Evolutionary conservation across 1,139 yeast species (phyloP).

Genomic region (Debaryomycetaceae sp.): DNA sequence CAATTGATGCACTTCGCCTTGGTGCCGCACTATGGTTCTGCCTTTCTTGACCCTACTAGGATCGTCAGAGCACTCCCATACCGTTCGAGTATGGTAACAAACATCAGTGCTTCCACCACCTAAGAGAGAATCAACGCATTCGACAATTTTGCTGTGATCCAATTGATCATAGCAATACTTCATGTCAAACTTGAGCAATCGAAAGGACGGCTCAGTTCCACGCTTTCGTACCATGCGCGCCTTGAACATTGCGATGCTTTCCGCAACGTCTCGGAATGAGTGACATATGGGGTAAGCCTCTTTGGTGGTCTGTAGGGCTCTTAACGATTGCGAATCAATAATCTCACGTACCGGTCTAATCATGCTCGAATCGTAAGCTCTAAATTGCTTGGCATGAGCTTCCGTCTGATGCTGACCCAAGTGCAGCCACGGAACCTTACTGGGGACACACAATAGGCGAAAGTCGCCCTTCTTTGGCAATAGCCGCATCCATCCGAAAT

Average conservation of each 20-base stretch:
- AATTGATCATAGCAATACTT: conserved; percentile 71
- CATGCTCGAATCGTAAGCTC: conserved; percentile 12
- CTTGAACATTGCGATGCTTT: conserved; percentile 13
- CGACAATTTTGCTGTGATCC: conserved; percentile 37
- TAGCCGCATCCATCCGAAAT: conserved; percentile 29
- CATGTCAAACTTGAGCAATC: conserved; percentile 66
- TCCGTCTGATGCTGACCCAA: neutral
- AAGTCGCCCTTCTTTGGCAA: conserved; percentile 50
- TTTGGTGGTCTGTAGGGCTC: neutral
- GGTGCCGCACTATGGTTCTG: conserved; percentile 4
- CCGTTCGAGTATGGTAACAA: conserved; percentile 15
- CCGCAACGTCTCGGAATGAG: conserved; percentile 18
- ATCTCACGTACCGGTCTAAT: conserved; percentile 26
- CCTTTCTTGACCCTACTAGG: conserved; percentile 4
- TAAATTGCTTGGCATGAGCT: conserved; percentile 5
- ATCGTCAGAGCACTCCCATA: conserved; percentile 5
- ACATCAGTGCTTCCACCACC: conserved; percentile 11
- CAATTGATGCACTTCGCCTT: conserved; percentile 1
- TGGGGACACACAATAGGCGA: conserved; percentile 53
- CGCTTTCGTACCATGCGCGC: conserved; percentile 7
- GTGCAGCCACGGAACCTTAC: conserved; percentile 10
- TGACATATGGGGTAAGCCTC: conserved; percentile 12
- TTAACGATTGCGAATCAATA: conserved; percentile 4
- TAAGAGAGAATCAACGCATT: conserved; percentile 17
- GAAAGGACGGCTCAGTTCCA: conserved; percentile 25